Evolutionary conservation across 495 filamentous ascomycete genomes (phyloP), one percentile per base, ranked within the genome.

Genomic region (Penicillium samsonianum): DNA sequence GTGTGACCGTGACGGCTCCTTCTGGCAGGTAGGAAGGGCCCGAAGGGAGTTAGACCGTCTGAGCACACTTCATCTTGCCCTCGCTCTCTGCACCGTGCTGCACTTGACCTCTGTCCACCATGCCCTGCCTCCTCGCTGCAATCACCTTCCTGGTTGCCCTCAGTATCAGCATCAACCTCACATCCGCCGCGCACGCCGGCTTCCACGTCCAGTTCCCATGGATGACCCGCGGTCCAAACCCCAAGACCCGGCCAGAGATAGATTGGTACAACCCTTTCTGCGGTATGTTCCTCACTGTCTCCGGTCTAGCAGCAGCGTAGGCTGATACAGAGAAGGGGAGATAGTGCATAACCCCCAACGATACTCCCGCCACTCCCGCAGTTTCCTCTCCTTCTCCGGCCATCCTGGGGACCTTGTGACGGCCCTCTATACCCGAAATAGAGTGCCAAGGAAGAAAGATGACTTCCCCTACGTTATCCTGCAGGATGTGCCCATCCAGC

Each of bases 121-220:
- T 44, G 42, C 20, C 42, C 42, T 25, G 14, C 42, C 10, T 23
- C 20, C 22, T 44, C 20, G 42, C 7, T 16, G 20, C 42, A 44
- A 44, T 44, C 19, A 44, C 20, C 42, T 44, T 22, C 42, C 42
- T 44, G 42, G 3, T 25, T 44, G 42, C 17, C 20, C 17, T 44
- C 42, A n/a, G 14, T 12, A 38, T 17, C 14, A 38, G 14, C 12
- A 44, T 44, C 17, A 44, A 44, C 42, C 42, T 25, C 17, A 44
- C 42, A 25, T 44, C 42, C 20, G 42, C 42, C 20, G 42, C 42
- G 20, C 42, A 44, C 20, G 42, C 42, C 17, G 42, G 42, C 19
- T 44, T 44, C 42, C 42, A 44, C 20, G 42, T 44, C 42, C 42
- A 44, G 42, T 44, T 44, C 42, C 42, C 42, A 44, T 44, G 42